Conservation (phyloP, 1,284 basidiomycete genomes). For the Lentinula novae-zelandiae region DNA sequence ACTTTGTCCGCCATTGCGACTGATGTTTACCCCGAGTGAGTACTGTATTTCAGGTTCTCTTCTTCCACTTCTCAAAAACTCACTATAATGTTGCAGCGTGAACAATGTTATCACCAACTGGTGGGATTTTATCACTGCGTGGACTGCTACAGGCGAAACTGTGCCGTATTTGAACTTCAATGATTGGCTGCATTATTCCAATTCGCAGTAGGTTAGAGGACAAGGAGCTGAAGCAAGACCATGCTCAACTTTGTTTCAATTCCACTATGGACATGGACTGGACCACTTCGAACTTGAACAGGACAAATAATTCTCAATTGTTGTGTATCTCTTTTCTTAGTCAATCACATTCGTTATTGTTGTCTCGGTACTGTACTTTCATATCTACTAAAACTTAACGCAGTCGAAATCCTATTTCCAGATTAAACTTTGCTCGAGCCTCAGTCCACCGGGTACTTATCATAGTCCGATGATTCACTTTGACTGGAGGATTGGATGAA, state of each 20-base stretch:
- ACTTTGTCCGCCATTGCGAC: slow-evolving; percentile 11
- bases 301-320: no score
- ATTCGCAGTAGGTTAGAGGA: not conserved
- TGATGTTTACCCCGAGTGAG: slow-evolving; percentile 16
- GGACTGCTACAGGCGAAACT: slow-evolving; percentile 19
- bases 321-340: not conserved
- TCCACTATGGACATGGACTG: not conserved
- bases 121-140: slow-evolving; percentile 16
- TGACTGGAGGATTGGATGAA: no score
- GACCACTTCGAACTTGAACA: not conserved
- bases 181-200: slow-evolving; percentile 21
- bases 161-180: slow-evolving; percentile 23
- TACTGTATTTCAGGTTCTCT: not conserved
- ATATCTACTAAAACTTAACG: no score
- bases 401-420: no score
- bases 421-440: no score
- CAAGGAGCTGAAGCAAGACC: no score
- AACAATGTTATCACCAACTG: slow-evolving; percentile 14
- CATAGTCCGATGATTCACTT: no score
- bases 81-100: not conserved
- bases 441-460: no score
- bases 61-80: not conserved
- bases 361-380: no score
- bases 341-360: not conserved
- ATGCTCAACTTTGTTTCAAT: no score